These are phyloP conservation scores for Alternaria brassicae DNA, from an alignment of 2,329 filamentous ascomycete species.

Conservation along the genomic window DNA sequence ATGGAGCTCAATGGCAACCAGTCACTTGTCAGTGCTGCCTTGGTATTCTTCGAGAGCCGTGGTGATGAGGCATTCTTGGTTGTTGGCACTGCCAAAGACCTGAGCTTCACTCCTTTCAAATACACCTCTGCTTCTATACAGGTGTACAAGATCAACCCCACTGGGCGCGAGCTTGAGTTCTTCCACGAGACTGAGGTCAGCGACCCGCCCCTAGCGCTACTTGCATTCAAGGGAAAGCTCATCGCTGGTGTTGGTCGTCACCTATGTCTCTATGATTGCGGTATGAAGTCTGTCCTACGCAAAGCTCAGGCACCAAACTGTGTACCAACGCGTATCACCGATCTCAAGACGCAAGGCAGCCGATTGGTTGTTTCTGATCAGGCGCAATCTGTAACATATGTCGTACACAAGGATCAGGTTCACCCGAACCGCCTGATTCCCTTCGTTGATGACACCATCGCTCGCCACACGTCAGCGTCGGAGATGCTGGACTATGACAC, in stretches of 20 bases:
- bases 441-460: constrained; percentile 88
- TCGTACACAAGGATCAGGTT: constrained; percentile 80
- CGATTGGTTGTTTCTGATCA: constrained; percentile 93
- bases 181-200: constrained; percentile 96
- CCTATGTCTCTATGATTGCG: constrained; percentile 88
- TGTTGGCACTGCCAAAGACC: constrained; percentile 91
- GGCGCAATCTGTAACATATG: constrained; percentile 87
- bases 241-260: constrained; percentile 84
- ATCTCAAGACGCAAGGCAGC: constrained; percentile 86
- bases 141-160: constrained; percentile 86
- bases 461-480: constrained; percentile 88
- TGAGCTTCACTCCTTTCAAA: constrained; percentile 74
- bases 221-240: constrained; percentile 91
- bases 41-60: constrained; percentile 79
- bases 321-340: constrained; percentile 82
- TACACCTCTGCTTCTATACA: constrained; percentile 85
- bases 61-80: constrained; percentile 92
- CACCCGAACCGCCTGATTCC: constrained; percentile 90
- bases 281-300: constrained; percentile 88
- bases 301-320: constrained; percentile 82
- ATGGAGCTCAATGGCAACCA: constrained; percentile 89
- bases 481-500: constrained; percentile 99
- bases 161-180: constrained; percentile 88
- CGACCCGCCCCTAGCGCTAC: constrained; percentile 84
- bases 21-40: constrained; percentile 83